A percentile compares a stretch with the other conserved stretches of the same genome.
These are phyloP conservation scores for Diaporthe sp. DNA, from an alignment of 2,329 filamentous ascomycete species.

Conservation along the genomic window DNA sequence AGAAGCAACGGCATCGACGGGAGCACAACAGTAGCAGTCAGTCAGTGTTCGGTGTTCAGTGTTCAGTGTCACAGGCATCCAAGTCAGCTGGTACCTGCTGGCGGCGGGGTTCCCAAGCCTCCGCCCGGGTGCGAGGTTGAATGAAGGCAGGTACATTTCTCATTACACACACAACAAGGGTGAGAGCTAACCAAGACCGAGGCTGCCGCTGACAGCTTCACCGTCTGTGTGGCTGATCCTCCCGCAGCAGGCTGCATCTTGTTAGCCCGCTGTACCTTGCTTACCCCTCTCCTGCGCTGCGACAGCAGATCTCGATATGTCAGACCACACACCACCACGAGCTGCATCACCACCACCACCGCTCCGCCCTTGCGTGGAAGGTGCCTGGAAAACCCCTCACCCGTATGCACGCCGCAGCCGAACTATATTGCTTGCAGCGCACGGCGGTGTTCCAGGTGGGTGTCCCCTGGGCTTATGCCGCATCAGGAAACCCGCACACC, in stretches of 20 bases:
- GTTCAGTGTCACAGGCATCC: constrained; percentile 5
- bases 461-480: neutral
- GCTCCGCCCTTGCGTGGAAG: constrained; percentile 13
- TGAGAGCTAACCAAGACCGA: neutral
- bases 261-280: neutral
- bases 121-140: neutral
- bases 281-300: constrained; percentile 15
- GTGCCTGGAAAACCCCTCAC: constrained; percentile 11
- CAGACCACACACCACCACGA: constrained; percentile 2
- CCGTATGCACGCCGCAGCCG: neutral
- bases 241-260: neutral
- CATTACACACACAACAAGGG: neutral
- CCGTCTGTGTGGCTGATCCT: constrained; percentile 28
- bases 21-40: constrained; percentile 7
- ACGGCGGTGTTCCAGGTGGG: neutral
- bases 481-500: constrained; percentile 15
- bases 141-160: too few species aligned
- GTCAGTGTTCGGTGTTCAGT: neutral
- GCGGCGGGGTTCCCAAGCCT: constrained; percentile 10
- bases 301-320: constrained; percentile 28
- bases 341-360: neutral
- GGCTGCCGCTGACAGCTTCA: constrained; percentile 33
- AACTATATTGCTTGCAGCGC: constrained; percentile 1
- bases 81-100: constrained; percentile 1
- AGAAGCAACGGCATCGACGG: constrained; percentile 21